These are phyloP conservation scores for Pseudogymnoascus sp. DNA, from an alignment of 2,329 filamentous ascomycete genomes.

Conservation along the genomic window DNA sequence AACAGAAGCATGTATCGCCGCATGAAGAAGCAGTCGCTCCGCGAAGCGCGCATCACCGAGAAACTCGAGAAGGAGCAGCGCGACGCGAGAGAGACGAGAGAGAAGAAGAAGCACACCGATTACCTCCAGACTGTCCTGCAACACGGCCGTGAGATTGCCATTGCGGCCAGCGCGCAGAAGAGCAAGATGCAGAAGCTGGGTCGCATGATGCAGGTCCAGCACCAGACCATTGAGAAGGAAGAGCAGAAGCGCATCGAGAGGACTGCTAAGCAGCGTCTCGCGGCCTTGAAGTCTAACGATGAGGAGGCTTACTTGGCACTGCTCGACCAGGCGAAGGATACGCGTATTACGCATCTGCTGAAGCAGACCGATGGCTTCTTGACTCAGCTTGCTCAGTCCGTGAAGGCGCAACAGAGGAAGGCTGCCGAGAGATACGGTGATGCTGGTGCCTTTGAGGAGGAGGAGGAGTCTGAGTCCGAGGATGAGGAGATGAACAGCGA, in stretches of 20 bases:
- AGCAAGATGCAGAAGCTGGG: conserved; percentile 78
- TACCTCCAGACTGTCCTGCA: conserved; percentile 81
- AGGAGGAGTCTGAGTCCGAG: conserved; percentile 60
- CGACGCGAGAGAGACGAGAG: conserved; percentile 87
- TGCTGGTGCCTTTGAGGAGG: conserved; percentile 35
- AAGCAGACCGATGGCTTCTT: conserved; percentile 97
- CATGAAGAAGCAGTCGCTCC: conserved; percentile 93
- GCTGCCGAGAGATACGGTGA: conserved; percentile 72
- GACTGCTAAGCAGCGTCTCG: conserved; percentile 97
- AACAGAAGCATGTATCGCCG: conserved; percentile 86
- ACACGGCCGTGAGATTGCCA: conserved; percentile 71
- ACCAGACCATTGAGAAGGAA: conserved; percentile 97
- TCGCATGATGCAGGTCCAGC: conserved; percentile 79
- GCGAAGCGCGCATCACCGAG: conserved; percentile 94
- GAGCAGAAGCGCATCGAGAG: conserved; percentile 97
- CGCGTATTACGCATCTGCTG: conserved; percentile 93
- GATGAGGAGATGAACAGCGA: conserved; percentile 62
- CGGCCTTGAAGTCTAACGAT: conserved; percentile 96
- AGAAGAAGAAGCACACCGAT: conserved; percentile 95
- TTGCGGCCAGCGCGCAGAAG: conserved; percentile 58
- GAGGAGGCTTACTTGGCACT: conserved; percentile 98
- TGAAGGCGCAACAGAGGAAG: conserved; percentile 86
- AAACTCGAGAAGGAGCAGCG: conserved; percentile 98
- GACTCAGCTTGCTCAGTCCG: conserved; percentile 87
- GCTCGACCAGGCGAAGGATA: conserved; percentile 97